Evolutionary conservation across 1,284 basidiomycete genomes (phyloP), one percentile per base, ranked within the genome.

Genomic region (Peniophora sp.): DNA sequence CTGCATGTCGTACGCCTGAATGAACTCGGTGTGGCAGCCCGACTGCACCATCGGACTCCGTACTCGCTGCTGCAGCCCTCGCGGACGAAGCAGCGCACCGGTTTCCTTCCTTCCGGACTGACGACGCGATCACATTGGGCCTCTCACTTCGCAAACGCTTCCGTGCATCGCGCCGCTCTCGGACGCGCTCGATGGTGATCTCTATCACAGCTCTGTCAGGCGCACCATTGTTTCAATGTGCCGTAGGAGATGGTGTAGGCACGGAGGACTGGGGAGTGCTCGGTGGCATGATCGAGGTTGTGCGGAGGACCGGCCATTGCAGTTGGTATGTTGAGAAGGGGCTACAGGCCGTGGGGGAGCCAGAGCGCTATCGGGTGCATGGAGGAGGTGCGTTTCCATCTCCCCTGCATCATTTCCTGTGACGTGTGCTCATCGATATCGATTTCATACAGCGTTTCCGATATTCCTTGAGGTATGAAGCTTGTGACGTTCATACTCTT

Each of bases 261-360:
- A 62, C 89, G 57, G 87, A 91, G 59, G 85, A 83, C 57, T 91
- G 88, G 88, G 68, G 78, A 27, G 80, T 76, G 60, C 61, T 90
- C 45, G 85, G 90, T 64, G 82, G 83, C 43, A 89, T 90, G 82
- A 74, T 90, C 53, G 78, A 77, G 35, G 83, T 89, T 20, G 87
- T 89, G 48, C 78, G 76, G 57, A 73, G 84, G 52, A 90, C 87
- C n/a, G 87, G 88, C 1, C 88, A 90, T 64, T 86, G 83, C 6
- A 88, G 83, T 56, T 90, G 75, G 62, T 90, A 91, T 63, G 83
- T 90, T 14, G 87, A 90, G 61, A 89, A 88, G 60, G 84, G 84
- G 2, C 86, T 89, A 78, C 78, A 77, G 49, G 87, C 86, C 58
- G 71, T 85, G 65, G 85, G 83, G 3, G 70, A 85, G 34, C 76